phyloP scores from a whole-genome alignment of 768 basidiomycete species.

The Termitomyces bulborhizus region DNA sequence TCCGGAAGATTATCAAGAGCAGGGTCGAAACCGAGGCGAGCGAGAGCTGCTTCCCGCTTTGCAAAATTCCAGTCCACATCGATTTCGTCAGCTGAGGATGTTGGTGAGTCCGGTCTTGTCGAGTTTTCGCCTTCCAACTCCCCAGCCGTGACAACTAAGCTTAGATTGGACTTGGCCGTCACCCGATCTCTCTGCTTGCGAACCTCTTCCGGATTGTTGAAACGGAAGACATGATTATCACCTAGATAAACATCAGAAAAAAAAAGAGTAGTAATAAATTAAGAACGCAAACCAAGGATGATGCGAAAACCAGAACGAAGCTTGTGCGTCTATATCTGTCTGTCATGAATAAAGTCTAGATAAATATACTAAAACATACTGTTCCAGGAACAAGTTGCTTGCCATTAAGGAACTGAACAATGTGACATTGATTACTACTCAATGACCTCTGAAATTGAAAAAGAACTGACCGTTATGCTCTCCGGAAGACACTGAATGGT shows the following conservation, averaged over 20 bases:
- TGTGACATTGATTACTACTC: constrained; percentile 5
- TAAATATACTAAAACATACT: constrained; percentile 34
- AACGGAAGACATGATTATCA: constrained; percentile 96
- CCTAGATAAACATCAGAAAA: constrained; percentile 37
- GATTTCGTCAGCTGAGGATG: constrained; percentile 59
- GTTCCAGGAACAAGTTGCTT: constrained; percentile 75
- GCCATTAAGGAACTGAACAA: constrained; percentile 82
- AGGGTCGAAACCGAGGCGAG: constrained; percentile 81
- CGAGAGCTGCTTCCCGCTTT: constrained; percentile 87
- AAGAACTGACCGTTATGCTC: constrained; percentile 68
- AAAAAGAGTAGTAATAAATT: background rate
- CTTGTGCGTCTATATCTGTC: constrained; percentile 54
- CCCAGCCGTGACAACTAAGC: constrained; percentile 55
- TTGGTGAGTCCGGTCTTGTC: constrained; percentile 76
- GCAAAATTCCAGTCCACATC: constrained; percentile 98
- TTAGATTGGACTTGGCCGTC: constrained; percentile 63
- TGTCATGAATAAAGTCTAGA: constrained; percentile 1
- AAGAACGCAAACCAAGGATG: constrained; percentile 70
- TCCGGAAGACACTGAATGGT: constrained; percentile 72
- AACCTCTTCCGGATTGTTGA: constrained; percentile 93
- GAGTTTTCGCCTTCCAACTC: constrained; percentile 59
- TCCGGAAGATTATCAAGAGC: constrained; percentile 90
- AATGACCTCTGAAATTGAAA: constrained; percentile 2
- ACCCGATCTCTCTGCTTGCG: constrained; percentile 86
- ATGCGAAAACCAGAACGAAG: constrained; percentile 93